phyloP scores from a whole-genome alignment of 306 rosid species.

The Trifolium subterraneum region DNA sequence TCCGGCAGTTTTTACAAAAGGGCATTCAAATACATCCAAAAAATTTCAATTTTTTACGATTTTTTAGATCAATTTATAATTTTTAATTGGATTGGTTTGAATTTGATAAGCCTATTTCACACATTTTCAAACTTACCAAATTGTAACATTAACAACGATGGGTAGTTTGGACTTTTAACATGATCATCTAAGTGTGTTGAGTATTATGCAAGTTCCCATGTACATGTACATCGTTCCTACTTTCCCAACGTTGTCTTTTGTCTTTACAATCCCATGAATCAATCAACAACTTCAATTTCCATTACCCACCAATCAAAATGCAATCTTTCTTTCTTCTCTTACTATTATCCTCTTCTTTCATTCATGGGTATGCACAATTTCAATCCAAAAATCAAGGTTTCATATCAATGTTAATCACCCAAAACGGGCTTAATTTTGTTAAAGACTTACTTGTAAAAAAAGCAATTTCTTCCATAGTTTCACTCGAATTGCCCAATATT shows the following conservation, averaged over 20 bases:
- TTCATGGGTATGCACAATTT: constrained; percentile 49
- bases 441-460: constrained; percentile 63
- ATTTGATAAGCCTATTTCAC: no score
- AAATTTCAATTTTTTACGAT: no score
- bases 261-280: constrained; percentile 1
- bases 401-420: constrained; percentile 65
- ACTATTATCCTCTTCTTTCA: constrained; percentile 48
- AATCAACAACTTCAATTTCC: constrained; percentile 28
- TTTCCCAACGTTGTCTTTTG: background rate
- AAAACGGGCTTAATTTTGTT: constrained; percentile 78
- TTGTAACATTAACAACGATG: background rate
- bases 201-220: background rate
- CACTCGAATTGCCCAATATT: constrained; percentile 69
- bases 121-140: background rate
- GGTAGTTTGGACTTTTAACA: background rate
- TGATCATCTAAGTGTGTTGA: background rate
- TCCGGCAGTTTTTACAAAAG: no score
- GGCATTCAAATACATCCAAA: no score
- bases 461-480: constrained; percentile 71
- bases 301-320: constrained; percentile 51
- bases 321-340: constrained; percentile 52
- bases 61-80: no score
- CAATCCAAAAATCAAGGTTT: constrained; percentile 56
- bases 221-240: no score
- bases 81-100: no score